Evolutionary conservation across 257 asterid species (phyloP).

Genomic region (Henckelia pumila): DNA sequence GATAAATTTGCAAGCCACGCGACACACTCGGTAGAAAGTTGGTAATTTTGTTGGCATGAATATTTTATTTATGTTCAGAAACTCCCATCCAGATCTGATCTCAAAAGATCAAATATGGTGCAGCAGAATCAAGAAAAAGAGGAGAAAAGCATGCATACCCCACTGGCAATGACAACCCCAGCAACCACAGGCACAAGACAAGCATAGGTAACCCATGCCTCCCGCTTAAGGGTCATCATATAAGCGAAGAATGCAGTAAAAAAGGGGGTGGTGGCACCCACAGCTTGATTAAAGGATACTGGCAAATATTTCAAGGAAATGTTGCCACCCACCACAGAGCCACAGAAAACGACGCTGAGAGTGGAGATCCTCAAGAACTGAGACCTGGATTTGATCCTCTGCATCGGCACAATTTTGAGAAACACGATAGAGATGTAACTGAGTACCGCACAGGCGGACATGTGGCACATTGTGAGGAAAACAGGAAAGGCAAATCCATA

Average conservation of each 20-base stretch:
- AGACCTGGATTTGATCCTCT: constrained; percentile 79
- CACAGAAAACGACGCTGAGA: constrained; percentile 80
- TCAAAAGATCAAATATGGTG: no score
- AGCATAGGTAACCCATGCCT: constrained; percentile 76
- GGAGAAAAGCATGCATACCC: constrained; percentile 65
- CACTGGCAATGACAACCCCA: constrained; percentile 93
- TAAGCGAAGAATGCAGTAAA: constrained; percentile 93
- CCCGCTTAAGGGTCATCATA: constrained; percentile 68
- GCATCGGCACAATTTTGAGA: constrained; percentile 71
- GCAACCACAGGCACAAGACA: constrained; percentile 88
- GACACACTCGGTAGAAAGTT: no score
- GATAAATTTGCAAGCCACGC: no score
- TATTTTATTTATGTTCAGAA: no score
- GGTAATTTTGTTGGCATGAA: no score
- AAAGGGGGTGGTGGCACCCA: constrained; percentile 95
- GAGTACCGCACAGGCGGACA: constrained; percentile 90
- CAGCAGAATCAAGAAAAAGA: no score
- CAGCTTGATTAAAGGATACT: constrained; percentile 93
- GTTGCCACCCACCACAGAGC: constrained; percentile 94
- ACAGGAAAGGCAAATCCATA: constrained; percentile 79
- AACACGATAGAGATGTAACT: constrained; percentile 78
- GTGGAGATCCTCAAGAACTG: constrained; percentile 74
- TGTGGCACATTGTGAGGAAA: constrained; percentile 98
- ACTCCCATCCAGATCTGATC: no score
- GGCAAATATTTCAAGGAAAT: constrained; percentile 73